Base-by-base conservation (phyloP, 202 grass and related monocot species). In the Zizania palustris region DNA sequence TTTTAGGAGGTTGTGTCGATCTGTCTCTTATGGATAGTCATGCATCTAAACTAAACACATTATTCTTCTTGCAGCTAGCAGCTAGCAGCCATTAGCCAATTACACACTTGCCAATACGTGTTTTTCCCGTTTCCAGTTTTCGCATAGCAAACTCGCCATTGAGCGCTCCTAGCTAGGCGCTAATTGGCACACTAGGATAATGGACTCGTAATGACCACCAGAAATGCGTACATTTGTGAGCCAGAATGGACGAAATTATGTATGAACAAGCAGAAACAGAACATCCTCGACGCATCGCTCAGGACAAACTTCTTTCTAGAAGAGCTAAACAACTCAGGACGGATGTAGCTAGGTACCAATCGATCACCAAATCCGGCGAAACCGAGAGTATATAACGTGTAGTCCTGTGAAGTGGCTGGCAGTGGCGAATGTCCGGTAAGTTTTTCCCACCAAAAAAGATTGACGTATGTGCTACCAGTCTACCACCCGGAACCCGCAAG, bases 351-450 rank as follows among this genome's bases (percentile, higher is more conserved):
- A 19, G 14, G 11, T 6, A 6, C 2, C 34, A 33, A 42, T 15
- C 16, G 18, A 63, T 59, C 15, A 33, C 63, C 50, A 18, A 69
- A 79, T 69, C 53, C 22, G 1, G 65, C 11, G 54, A 61, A 70
- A 70, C 46, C 4, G 77, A 71, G 65, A 49, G 33, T 20, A 37
- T 20, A 37, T 1, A 21, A 10, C 36, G 46, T 42, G 45, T 7
- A 16, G n/a, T 28, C 4, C 36, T 16, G 18, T 54, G 7, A 65
- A n/a, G 5, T n/a, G 50, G 50, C 50, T 18, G 28, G 28, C 28
- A 45, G 11, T 3, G 40, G 4, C 6, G 19, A 9, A 19, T 3
- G n/a, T 9, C n/a, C 7, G 51, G 3, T 55, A 20, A 0, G 33
- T 8, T 41, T 15, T 28, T 56, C 61, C 60, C 15, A 11, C 35